These are phyloP conservation scores for Nothopassalora personata DNA, from an alignment of 2,329 filamentous ascomycete species.

Conservation along the genomic window DNA sequence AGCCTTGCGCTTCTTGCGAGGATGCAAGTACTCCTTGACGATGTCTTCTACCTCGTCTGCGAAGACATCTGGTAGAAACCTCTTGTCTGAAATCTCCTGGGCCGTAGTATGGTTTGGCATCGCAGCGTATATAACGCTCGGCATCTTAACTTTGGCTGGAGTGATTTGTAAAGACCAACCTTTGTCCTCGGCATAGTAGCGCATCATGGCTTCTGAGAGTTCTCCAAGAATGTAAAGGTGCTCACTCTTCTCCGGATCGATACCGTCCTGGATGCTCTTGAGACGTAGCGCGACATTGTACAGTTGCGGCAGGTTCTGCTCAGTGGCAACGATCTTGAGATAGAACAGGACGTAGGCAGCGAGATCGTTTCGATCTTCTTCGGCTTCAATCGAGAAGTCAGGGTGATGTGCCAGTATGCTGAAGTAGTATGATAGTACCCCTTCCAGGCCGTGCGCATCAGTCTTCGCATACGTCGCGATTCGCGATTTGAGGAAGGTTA, in stretches of 20 bases:
- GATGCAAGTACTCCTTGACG: constrained; percentile 61
- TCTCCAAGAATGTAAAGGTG: constrained; percentile 84
- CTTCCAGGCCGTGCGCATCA: constrained; percentile 64
- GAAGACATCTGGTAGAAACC: constrained; percentile 69
- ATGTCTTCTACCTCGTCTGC: constrained; percentile 72
- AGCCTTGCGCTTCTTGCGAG: constrained; percentile 48
- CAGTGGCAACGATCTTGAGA: constrained; percentile 71
- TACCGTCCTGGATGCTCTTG: constrained; percentile 80
- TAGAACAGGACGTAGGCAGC: constrained; percentile 88
- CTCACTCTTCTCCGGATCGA: constrained; percentile 62
- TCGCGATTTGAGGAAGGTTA: constrained; percentile 85
- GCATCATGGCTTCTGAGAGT: constrained; percentile 73
- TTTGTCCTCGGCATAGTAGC: constrained; percentile 79
- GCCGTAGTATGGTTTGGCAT: constrained; percentile 73
- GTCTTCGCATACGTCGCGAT: constrained; percentile 58
- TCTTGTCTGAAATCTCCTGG: constrained; percentile 79
- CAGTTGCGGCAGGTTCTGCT: constrained; percentile 81
- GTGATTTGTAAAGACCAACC: constrained; percentile 82
- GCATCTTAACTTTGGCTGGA: constrained; percentile 73
- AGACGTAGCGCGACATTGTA: constrained; percentile 89
- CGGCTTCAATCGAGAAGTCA: constrained; percentile 65
- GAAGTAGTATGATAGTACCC: constrained; percentile 73
- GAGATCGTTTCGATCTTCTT: constrained; percentile 68
- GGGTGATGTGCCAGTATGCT: constrained; percentile 90
- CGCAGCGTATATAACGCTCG: constrained; percentile 65